A percentile compares a stretch with the other conserved stretches of the same genome.
phyloP scores from a whole-genome alignment of 164 flowering plant genomes.

The Liriodendron chinense region DNA sequence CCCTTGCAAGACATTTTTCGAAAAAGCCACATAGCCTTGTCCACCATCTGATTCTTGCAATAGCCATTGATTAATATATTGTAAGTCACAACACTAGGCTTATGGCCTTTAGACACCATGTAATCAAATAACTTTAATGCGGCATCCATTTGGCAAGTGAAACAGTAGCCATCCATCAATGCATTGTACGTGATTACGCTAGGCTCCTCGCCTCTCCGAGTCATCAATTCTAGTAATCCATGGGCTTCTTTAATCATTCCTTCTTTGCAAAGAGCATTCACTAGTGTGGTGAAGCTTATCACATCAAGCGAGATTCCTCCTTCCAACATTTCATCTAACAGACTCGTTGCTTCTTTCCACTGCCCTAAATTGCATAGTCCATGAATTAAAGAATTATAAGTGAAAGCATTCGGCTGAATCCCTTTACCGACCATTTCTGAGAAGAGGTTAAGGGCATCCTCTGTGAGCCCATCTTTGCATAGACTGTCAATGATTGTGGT shows the following conservation, averaged over 20 bases:
- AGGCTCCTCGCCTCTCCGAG: background rate
- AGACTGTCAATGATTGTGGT: background rate
- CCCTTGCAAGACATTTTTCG: constrained; percentile 8
- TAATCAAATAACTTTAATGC: background rate
- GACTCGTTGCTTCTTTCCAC: background rate
- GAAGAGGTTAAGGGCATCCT: background rate
- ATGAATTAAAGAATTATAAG: constrained; percentile 8
- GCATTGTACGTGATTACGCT: background rate
- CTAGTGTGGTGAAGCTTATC: background rate
- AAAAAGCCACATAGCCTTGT: constrained; percentile 7
- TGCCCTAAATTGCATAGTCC: background rate
- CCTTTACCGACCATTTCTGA: background rate
- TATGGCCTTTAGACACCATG: background rate
- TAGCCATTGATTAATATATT: background rate
- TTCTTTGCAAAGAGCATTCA: constrained; percentile 3
- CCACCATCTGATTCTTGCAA: background rate
- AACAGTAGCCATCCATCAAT: background rate
- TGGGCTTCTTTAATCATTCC: background rate
- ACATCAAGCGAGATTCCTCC: background rate
- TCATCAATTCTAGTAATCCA: background rate
- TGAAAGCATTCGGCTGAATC: background rate
- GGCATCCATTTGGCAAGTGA: background rate
- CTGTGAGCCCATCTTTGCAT: background rate
- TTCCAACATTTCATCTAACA: background rate
- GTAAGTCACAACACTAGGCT: background rate